phyloP scores from a whole-genome alignment of 441 rosid species.

The Manihot esculenta region DNA sequence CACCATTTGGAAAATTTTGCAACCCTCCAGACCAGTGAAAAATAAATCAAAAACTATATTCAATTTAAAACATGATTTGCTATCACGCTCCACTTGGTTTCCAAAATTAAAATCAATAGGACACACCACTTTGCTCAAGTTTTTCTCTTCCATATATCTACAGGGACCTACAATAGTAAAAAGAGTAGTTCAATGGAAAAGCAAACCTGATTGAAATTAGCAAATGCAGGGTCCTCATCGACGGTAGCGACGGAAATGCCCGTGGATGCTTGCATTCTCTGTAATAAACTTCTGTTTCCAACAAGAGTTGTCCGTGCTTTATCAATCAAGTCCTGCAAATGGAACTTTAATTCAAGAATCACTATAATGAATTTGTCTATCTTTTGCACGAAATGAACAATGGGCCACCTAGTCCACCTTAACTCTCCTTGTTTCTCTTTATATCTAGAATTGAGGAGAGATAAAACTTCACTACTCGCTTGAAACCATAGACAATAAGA shows the following conservation, averaged over 20 bases:
- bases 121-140: background rate
- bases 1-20: constrained; percentile 51
- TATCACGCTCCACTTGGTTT: background rate
- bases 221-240: constrained; percentile 57
- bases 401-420: too few species aligned
- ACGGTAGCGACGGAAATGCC: constrained; percentile 42
- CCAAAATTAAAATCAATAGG: background rate
- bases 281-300: constrained; percentile 61
- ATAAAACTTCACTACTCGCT: too few species aligned
- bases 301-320: constrained; percentile 68
- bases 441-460: too few species aligned
- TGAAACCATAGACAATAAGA: too few species aligned
- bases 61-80: background rate
- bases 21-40: constrained; percentile 28
- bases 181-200: background rate
- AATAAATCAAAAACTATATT: background rate
- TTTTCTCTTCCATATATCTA: background rate
- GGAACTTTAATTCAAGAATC: background rate
- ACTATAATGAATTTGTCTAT: background rate
- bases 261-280: constrained; percentile 58
- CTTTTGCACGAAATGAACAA: background rate
- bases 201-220: constrained; percentile 71
- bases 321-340: constrained; percentile 78
- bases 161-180: background rate
- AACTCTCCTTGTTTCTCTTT: too few species aligned